Evolutionary conservation across 2,329 filamentous ascomycete genomes (phyloP).

Genomic region (Colletotrichum theobromicola): DNA sequence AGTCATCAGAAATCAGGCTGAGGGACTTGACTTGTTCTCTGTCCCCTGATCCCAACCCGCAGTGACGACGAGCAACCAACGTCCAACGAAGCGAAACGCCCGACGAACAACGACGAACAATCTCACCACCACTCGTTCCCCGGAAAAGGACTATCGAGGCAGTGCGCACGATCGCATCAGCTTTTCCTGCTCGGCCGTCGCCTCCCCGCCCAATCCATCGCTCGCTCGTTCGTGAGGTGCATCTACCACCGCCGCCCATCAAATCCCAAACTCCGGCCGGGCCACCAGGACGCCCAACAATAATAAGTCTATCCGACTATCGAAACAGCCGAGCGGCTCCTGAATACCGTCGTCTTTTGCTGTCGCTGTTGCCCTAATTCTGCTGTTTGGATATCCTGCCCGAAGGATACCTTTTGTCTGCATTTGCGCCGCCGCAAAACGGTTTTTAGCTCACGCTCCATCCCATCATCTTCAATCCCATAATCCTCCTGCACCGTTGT

Average conservation of each 20-base stretch:
- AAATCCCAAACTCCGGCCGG: not conserved
- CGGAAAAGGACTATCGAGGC: not conserved
- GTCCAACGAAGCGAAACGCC: not conserved
- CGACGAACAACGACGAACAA: not conserved
- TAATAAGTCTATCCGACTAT: not conserved
- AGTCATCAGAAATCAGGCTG: not conserved
- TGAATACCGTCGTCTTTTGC: not conserved
- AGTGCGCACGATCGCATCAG: constrained; percentile 9
- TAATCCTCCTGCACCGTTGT: not conserved
- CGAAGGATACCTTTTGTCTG: not conserved
- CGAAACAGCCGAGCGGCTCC: constrained; percentile 8
- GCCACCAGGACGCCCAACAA: not conserved
- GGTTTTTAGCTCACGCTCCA: not conserved
- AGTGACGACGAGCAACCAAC: not conserved
- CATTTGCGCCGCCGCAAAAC: not conserved
- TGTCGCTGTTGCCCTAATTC: not conserved
- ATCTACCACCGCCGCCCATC: not conserved
- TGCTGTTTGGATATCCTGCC: not conserved
- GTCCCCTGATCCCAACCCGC: not conserved
- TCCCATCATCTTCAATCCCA: not conserved
- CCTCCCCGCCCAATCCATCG: not conserved
- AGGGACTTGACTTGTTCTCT: not conserved
- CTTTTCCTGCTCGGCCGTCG: not conserved
- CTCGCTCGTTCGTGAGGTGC: not conserved
- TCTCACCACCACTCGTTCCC: not conserved